These are phyloP conservation scores for Musa schizocarpa DNA, from an alignment of 176 grass and related monocot species.

Conservation along the genomic window DNA sequence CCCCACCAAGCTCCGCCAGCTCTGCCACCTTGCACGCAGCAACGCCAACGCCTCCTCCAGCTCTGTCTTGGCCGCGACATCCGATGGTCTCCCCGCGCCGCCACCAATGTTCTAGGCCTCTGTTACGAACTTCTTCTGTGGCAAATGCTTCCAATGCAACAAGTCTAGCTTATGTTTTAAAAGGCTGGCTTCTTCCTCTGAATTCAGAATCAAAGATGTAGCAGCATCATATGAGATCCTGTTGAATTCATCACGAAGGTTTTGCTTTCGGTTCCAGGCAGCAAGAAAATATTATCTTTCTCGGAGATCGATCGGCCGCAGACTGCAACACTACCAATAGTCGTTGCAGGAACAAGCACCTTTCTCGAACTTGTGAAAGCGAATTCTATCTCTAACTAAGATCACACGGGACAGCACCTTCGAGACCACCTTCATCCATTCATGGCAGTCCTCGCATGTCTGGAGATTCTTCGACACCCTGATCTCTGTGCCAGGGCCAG, in stretches of 20 bases:
- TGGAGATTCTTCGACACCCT: constrained; percentile 63
- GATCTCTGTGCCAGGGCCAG: constrained; percentile 51
- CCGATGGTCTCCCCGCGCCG: constrained; percentile 18
- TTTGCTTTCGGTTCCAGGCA: too few species aligned
- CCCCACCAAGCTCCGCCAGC: constrained; percentile 81
- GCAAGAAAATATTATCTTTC: too few species aligned
- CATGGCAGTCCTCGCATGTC: constrained; percentile 59
- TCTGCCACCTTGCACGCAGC: constrained; percentile 81
- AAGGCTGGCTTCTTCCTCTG: not conserved
- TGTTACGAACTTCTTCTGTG: too few species aligned
- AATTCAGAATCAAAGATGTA: not conserved
- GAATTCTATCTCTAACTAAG: constrained; percentile 51
- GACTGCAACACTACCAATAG: constrained; percentile 37
- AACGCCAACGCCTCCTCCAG: constrained; percentile 4
- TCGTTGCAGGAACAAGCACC: constrained; percentile 67
- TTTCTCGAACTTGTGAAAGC: constrained; percentile 58
- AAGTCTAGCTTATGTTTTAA: not conserved
- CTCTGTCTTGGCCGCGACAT: constrained; percentile 15
- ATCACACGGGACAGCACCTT: constrained; percentile 49
- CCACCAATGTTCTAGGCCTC: constrained; percentile 3
- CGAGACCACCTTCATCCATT: constrained; percentile 63
- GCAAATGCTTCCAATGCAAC: not conserved
- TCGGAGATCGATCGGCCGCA: not conserved
- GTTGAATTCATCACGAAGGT: too few species aligned
- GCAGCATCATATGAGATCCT: not conserved